Percentiles rank a stretch among this genome's conserved stretches.
These are phyloP conservation scores for Silene noctiflora DNA, from an alignment of 179 eudicot genomes.

Conservation along the genomic window DNA sequence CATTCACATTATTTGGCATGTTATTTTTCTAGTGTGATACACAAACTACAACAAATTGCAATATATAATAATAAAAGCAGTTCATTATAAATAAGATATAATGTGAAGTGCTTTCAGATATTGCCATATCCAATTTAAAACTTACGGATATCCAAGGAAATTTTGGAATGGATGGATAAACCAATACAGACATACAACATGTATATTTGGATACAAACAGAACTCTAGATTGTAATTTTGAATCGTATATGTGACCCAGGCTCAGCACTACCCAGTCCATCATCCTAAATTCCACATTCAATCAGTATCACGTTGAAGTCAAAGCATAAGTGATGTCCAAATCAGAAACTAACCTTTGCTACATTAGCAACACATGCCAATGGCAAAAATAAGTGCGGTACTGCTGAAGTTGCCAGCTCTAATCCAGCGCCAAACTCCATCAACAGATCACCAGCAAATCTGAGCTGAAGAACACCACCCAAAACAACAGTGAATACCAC, in stretches of 20 bases:
- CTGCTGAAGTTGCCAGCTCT: slow-evolving; percentile 88
- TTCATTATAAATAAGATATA: not conserved
- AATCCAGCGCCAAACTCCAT: slow-evolving; percentile 98
- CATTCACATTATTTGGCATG: too few relatives aligned
- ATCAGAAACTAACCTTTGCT: slow-evolving; percentile 55
- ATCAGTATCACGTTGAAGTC: slow-evolving; percentile 4
- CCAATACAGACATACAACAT: not conserved
- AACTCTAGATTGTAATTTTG: not conserved
- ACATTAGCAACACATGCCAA: slow-evolving; percentile 98
- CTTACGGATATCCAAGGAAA: not conserved
- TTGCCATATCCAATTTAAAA: not conserved
- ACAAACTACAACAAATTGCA: too few relatives aligned
- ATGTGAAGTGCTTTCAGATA: not conserved
- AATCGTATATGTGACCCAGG: not conserved
- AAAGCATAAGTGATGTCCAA: not conserved
- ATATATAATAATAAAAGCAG: not conserved
- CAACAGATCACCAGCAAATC: slow-evolving; percentile 88
- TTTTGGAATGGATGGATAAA: not conserved
- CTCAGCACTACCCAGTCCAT: not conserved
- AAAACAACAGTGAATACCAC: slow-evolving; percentile 5
- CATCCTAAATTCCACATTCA: not conserved
- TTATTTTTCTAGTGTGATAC: too few relatives aligned
- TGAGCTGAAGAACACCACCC: slow-evolving; percentile 55
- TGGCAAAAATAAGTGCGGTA: slow-evolving; percentile 93
- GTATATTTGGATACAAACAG: not conserved